Percentiles rank a stretch among this genome's conserved stretches.
Conservation (phyloP, 805 yeast species). For the Candida ponderosae region DNA sequence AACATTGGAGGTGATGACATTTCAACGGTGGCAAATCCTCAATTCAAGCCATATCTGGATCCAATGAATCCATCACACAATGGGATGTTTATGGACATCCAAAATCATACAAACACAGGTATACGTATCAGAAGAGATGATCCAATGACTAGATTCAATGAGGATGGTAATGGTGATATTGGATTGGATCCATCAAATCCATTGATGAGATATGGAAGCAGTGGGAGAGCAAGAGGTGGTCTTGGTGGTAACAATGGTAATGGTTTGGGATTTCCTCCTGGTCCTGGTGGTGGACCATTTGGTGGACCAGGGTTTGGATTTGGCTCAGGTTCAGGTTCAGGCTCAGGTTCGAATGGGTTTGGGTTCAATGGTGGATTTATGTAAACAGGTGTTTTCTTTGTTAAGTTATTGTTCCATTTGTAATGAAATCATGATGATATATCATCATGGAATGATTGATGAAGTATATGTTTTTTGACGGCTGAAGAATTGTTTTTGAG, state of each 20-base stretch:
- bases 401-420: too few relatives aligned
- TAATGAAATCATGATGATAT: too few relatives aligned
- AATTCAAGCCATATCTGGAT: conserved; percentile 33
- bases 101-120: conserved; percentile 26
- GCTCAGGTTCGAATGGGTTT: background rate
- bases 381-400: too few relatives aligned
- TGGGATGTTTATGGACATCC: conserved; percentile 47
- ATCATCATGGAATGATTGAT: too few relatives aligned
- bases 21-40: conserved; percentile 41
- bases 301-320: background rate
- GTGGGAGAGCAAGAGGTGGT: too few relatives aligned
- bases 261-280: too few relatives aligned
- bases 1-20: conserved; percentile 45
- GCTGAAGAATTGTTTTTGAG: too few relatives aligned
- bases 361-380: background rate
- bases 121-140: background rate
- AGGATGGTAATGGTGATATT: background rate
- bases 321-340: background rate
- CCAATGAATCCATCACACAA: conserved; percentile 27
- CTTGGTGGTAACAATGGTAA: too few relatives aligned
- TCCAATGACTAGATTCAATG: background rate
- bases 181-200: background rate
- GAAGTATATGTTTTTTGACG: too few relatives aligned
- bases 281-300: too few relatives aligned
- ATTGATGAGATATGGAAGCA: background rate